phyloP scores from a whole-genome alignment of 129 eudicot species.

The Helichrysum umbraculigerum region DNA sequence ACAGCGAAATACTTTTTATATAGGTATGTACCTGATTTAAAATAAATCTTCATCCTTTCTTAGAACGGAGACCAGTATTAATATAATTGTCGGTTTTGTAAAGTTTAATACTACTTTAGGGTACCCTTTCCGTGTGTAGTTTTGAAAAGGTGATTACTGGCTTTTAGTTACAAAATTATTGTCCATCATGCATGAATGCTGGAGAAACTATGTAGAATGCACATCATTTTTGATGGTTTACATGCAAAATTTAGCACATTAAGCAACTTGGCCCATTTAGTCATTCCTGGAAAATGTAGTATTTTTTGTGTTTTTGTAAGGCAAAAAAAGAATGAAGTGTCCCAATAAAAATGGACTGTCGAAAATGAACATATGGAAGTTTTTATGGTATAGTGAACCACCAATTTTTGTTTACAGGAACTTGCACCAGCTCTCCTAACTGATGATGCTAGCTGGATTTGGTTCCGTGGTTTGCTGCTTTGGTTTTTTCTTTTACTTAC shows the following conservation, averaged over 20 bases:
- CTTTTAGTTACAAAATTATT: background rate
- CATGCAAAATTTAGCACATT: background rate
- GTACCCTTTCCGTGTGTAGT: background rate
- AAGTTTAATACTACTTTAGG: background rate
- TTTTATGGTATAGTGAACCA: background rate
- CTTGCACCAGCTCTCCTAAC: constrained; percentile 39
- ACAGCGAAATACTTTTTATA: constrained; percentile 13
- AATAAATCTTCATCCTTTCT: background rate
- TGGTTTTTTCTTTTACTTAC: constrained; percentile 1
- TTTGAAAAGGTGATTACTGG: background rate
- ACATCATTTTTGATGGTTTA: background rate
- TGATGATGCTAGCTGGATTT: constrained; percentile 29
- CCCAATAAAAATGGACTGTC: no score
- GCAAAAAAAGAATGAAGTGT: background rate
- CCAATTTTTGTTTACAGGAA: constrained; percentile 27
- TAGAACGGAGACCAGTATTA: background rate
- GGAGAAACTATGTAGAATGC: background rate
- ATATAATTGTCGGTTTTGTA: background rate
- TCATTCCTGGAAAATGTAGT: background rate
- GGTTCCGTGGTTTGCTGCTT: constrained; percentile 31
- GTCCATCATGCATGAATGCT: background rate
- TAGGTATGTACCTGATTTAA: constrained; percentile 7
- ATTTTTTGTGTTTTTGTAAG: background rate
- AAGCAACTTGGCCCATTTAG: background rate
- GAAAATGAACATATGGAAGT: background rate